These are phyloP conservation scores for Cenchrus purpureus DNA, from an alignment of 176 grass and related monocot species.

Conservation along the genomic window DNA sequence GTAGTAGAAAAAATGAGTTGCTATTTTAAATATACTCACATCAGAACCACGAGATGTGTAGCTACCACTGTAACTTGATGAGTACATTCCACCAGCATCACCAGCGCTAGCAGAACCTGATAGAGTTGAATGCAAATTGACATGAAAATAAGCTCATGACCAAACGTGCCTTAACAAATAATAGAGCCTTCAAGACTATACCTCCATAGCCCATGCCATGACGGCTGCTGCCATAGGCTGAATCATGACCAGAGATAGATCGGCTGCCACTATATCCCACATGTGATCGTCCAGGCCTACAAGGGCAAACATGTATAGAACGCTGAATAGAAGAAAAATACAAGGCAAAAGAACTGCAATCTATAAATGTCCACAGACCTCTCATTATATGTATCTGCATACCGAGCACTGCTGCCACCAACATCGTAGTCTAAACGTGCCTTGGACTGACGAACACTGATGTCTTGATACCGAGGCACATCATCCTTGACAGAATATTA, in stretches of 20 bases:
- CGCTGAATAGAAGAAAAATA: conserved; percentile 22
- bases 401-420: conserved; percentile 65
- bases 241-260: conserved; percentile 67
- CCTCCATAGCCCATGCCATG: conserved; percentile 81
- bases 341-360: conserved; percentile 1
- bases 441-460: conserved; percentile 63
- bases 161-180: conserved; percentile 29
- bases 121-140: conserved; percentile 27
- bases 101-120: conserved; percentile 59
- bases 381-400: conserved; percentile 66
- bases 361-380: conserved; percentile 66
- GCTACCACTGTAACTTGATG: conserved; percentile 56
- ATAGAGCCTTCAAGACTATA: conserved; percentile 42
- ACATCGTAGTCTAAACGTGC: conserved; percentile 67
- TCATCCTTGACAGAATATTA: conserved; percentile 68
- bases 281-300: conserved; percentile 75
- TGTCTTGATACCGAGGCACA: conserved; percentile 65
- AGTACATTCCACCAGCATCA: conserved; percentile 71
- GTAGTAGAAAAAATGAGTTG: background rate
- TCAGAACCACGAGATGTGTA: conserved; percentile 82
- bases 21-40: conserved; percentile 61
- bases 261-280: conserved; percentile 60
- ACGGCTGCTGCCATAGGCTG: conserved; percentile 63
- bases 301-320: conserved; percentile 20
- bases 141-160: background rate